Percentiles rank a stretch among this genome's conserved stretches.
phyloP scores from a whole-genome alignment of 2,329 filamentous ascomycete species.

The Botrytis aclada region DNA sequence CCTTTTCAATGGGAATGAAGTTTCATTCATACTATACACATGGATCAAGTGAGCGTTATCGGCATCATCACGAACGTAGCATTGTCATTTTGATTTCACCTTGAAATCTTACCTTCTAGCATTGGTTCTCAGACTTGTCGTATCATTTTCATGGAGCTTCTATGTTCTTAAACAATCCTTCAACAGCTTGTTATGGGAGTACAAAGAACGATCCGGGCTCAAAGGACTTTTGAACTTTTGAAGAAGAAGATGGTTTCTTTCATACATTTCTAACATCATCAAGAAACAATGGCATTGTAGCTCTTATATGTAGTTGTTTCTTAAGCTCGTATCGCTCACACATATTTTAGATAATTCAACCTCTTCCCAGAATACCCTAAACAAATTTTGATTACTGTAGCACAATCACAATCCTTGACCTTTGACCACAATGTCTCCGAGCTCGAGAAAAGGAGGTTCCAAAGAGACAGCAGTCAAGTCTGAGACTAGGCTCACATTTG shows the following conservation, averaged over 20 bases:
- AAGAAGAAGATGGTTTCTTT: neutral
- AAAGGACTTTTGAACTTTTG: neutral
- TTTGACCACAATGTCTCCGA: neutral
- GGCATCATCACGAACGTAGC: neutral
- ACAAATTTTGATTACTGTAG: neutral
- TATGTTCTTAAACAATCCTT: neutral
- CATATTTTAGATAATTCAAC: neutral
- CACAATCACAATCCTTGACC: neutral
- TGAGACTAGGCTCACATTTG: constrained; percentile 12
- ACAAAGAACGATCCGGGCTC: neutral
- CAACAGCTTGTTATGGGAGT: neutral
- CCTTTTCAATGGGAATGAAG: neutral
- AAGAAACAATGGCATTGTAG: neutral
- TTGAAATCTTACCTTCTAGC: neutral
- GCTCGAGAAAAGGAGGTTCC: neutral
- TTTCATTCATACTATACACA: neutral
- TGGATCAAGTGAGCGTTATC: neutral
- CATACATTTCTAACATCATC: neutral
- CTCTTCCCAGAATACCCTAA: neutral
- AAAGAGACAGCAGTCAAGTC: neutral
- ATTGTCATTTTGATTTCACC: neutral
- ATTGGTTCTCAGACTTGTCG: neutral
- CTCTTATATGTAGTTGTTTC: neutral
- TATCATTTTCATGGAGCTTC: neutral
- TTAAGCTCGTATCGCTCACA: neutral